phyloP scores from a whole-genome alignment of 179 eudicot species.

The Pouteria campechiana region DNA sequence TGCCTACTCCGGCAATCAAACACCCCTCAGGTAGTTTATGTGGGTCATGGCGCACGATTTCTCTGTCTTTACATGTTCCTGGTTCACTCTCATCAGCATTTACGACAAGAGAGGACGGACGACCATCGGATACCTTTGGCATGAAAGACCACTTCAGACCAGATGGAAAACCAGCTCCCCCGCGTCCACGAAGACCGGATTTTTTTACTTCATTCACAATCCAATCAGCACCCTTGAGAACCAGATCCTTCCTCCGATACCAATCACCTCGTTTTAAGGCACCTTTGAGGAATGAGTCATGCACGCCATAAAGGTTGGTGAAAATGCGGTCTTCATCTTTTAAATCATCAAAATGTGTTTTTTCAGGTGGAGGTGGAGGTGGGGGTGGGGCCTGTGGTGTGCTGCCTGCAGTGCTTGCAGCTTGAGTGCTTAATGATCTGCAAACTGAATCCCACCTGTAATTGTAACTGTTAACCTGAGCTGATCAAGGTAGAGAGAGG shows the following conservation, averaged over 20 bases:
- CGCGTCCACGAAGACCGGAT: slow-evolving; percentile 97
- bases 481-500: too few species aligned
- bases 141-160: slow-evolving; percentile 99
- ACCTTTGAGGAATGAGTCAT: slow-evolving; percentile 92
- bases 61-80: slow-evolving; percentile 95
- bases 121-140: slow-evolving; percentile 96
- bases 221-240: slow-evolving; percentile 90
- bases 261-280: slow-evolving; percentile 97
- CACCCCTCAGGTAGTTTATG: slow-evolving; percentile 91
- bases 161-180: slow-evolving; percentile 98
- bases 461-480: too few species aligned
- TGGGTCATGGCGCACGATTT: slow-evolving; percentile 95
- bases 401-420: slow-evolving; percentile 49
- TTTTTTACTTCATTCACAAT: slow-evolving; percentile 89
- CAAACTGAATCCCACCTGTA: slow-evolving; percentile 24
- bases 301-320: slow-evolving; percentile 79
- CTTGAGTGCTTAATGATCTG: slow-evolving; percentile 73
- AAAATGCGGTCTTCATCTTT: slow-evolving; percentile 97
- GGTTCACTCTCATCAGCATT: slow-evolving; percentile 99
- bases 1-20: slow-evolving; percentile 86
- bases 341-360: slow-evolving; percentile 89
- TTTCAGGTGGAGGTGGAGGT: slow-evolving; percentile 98
- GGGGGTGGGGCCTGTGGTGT: slow-evolving; percentile 91
- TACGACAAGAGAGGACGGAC: slow-evolving; percentile 92
- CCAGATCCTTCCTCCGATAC: slow-evolving; percentile 88